Base-by-base conservation (phyloP, 306 rosid species). In the Vigna reflexopilosa region DNA sequence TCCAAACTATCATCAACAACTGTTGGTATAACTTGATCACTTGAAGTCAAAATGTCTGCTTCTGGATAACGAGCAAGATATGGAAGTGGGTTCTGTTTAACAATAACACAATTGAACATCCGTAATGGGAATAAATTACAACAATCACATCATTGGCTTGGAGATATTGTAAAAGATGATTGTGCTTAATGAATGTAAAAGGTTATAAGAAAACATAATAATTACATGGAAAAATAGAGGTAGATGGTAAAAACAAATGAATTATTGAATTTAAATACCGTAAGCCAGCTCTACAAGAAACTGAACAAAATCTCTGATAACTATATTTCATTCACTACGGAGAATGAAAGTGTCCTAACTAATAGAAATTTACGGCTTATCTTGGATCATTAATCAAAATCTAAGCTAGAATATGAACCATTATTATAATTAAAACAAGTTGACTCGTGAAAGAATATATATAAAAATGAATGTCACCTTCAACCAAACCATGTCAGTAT, bases 401-500 rank as follows among this genome's bases (percentile, higher is more conserved):
- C 70, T 38, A 76, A 38, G 24, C 52, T n/a, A 45, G 47, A 58
- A 64, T 24, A 47, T 6, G 78, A 38, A 55, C 19, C 76, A 74
- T 44, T 42, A 28, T 72, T 36, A 12, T 54, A 67, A 78, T 17
- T 45, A 48, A 67, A 78, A 73, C 49, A 42, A 20, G 44, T 54
- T 13, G 26, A 47, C 38, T 47, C 42, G 6, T 76, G 52, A 38
- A 56, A 78, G 17, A 22, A 20, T n/a, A 47, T 36, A 66, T 13
- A 67, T 67, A 36, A 36, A 79, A 77, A 68, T 42, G 62, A 81
- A 54, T 28, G 7, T 67, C 67, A 94, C 97, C 98, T 94, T 90
- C 82, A 94, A 72, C 97, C 98, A 94, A 62, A 94, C 95, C 93
- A 88, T 91, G 88, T 94, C 98, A 1, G 98, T 94, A 72, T 94